Evolutionary conservation across 345 rosid genomes (phyloP), one percentile per base, ranked within the genome.

Genomic region (Noccaea caerulescens): DNA sequence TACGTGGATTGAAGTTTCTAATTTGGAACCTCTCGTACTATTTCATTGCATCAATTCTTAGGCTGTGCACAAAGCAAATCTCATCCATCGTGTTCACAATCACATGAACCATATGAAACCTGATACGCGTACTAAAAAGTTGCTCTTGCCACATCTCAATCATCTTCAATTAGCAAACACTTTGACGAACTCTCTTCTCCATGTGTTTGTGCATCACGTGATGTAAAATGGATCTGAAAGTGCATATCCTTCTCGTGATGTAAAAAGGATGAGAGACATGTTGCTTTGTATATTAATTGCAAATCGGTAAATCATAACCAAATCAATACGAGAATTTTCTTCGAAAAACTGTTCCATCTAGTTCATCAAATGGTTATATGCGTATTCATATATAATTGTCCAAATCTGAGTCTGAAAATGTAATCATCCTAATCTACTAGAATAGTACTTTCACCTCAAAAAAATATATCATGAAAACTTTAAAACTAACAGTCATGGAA

Each of bases 121-220:
- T 57, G 45, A 37, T 36, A 13, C 39, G 51, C 14, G 16, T 49
- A 13, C 23, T 13, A 27, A n/a, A 34, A 56, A 43, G 71, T 55
- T 32, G 49, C 33, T 13, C 13, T 36, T 45, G 23, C 18, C 58
- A 72, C 64, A 72, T 72, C 76, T 63, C 76, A 62, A 62, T 62
- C 76, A 63, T 63, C 76, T 72, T 33, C 43, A 56, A 14, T 25
- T 46, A 56, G 43, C 58, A 46, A 55, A 46, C 13, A 72, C 20
- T 65, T 56, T 56, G 30, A 43, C 38, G 10, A 45, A 55, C 71
- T 65, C 30, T 45, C 57, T 63, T 45, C 57, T 63, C 49, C 33
- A 50, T 43, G 34, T 44, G 27, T 65, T 38, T 66, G 65, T 72
- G 65, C 63, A 56, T 46, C 71, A 72, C 50, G 63, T 72, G 51